Evolutionary conservation across 169 alveolate genomes (phyloP), one percentile per base, ranked within the genome.

Genomic region (Cryptosporidium canis): DNA sequence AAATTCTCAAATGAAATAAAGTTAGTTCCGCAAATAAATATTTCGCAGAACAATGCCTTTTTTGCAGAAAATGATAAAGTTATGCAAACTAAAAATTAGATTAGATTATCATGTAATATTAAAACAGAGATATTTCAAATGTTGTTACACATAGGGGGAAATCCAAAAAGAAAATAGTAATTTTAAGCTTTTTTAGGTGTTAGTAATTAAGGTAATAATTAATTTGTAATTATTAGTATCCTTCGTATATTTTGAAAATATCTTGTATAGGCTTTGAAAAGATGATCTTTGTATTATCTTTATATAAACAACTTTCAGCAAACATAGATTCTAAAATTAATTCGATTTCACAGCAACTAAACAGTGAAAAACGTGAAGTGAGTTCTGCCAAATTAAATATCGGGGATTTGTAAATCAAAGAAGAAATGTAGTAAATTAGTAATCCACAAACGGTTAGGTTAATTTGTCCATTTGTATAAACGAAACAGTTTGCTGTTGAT

Each of bases 291-390:
- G 87, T 35, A 11, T 31, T 41, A 61, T 77, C 48, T 37, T 27
- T 77, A 39, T 56, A 55, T 4, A 77, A 4, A 41, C 87, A 77
- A 41, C 35, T 44, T 39, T 77, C 87, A n/a, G 58, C 87, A 56
- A 58, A 33, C 87, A 77, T 29, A 58, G 87, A 77, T 61, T 77
- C 87, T 37, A 77, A 9, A 9, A 77, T 21, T 24, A 77, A 61
- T 29, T 77, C 71, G 24, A 77, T 39, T 27, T 77, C 87, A 58
- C 87, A 77, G 16, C 27, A 24, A 27, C 53, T 44, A 44, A 77
- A 77, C n/a, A 77, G 24, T n/a, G 87, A 58, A 35, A 77, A 77
- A 6, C 63, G 48, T 12, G 56, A 39, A 14, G 64, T 58, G 44
- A 58, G 61, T 16, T 77, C 72, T 14, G 70, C 21, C 37, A 77